A percentile compares a stretch with the other conserved stretches of the same genome.
Evolutionary conservation across 2,329 filamentous ascomycete species (phyloP).

Genomic region (Fonsecaea multimorphosa): DNA sequence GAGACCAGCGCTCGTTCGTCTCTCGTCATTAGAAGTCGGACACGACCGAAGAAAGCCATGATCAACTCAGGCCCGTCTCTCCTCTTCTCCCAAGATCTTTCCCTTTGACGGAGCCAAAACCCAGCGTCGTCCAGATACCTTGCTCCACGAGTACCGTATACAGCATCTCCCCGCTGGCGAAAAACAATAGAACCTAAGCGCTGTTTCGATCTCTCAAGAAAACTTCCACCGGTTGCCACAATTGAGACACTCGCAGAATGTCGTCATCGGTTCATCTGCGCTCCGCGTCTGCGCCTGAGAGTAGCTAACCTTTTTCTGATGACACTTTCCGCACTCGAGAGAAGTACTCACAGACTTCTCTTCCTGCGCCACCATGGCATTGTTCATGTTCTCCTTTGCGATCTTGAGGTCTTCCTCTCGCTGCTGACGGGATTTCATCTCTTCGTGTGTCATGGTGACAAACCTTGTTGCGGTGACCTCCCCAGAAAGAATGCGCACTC

Average conservation of each 20-base stretch:
- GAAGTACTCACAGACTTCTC: slow-evolving; percentile 89
- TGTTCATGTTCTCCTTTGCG: slow-evolving; percentile 93
- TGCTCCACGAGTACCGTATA: background rate
- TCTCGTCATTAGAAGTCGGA: background rate
- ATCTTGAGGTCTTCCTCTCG: slow-evolving; percentile 76
- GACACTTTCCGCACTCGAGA: slow-evolving; percentile 89
- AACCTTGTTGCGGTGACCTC: slow-evolving; percentile 75
- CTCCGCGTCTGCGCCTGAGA: slow-evolving; percentile 92
- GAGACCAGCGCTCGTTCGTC: background rate
- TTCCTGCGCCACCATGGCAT: slow-evolving; percentile 90
- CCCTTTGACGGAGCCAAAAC: background rate
- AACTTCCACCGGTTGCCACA: slow-evolving; percentile 56
- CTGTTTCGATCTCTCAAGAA: slow-evolving; percentile 20
- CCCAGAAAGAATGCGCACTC: slow-evolving; percentile 74
- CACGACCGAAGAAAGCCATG: background rate
- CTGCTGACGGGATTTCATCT: slow-evolving; percentile 86
- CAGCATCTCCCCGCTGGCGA: background rate
- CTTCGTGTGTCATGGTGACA: slow-evolving; percentile 85
- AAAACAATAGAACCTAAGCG: background rate
- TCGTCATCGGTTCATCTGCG: slow-evolving; percentile 82
- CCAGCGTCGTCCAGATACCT: background rate
- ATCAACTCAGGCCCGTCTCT: background rate
- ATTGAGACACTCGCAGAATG: slow-evolving; percentile 56
- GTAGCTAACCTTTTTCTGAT: slow-evolving; percentile 92
- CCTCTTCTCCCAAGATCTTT: background rate